Evolutionary conservation across 208 protist species (phyloP), one percentile per base, ranked within the genome.

Genomic region (Crithidia brevicula): DNA sequence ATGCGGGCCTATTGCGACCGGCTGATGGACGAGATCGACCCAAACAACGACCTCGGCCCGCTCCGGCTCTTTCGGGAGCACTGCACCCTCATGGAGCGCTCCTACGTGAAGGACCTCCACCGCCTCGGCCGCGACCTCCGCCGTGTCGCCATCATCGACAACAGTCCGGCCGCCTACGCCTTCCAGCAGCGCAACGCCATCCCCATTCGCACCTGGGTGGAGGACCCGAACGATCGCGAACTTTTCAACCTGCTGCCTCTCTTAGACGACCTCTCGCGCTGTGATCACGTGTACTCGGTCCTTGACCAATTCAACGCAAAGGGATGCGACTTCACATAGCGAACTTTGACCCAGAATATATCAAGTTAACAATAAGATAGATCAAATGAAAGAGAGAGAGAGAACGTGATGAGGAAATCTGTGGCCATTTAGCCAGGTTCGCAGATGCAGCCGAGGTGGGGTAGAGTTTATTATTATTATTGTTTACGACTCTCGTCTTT

Each of bases 151-250:
- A 81, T 91, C 42, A 46, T 94, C 10, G 86, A 94, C 77, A 92
- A 94, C 65, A 88, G 74, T 51, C 85, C 82, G 3, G 67, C 67
- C 6, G 71, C 82, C 3, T 92, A 90, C 68, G 53, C 86, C 16
- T 92, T 90, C 63, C 85, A 91, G 72, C 86, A 79, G 33, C 76
- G 85, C 15, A 94, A 94, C 59, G 79, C 73, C 7, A 84, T 94
- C 36, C 83, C 85, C 0, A 89, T 90, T 25, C 71, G 42, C 20
- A 85, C 77, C 13, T 92, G 82, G 79, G 86, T 89, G 47, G 83
- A 77, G 18, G 82, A 92, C 40, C 56, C 71, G 23, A 43, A 71
- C 34, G 86, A 94, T 52, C n/a, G 38, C 6, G 83, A 77, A 33
- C 73, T 91, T 2, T 70, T 81, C 7, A 64, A 78, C 2, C 50